phyloP scores from a whole-genome alignment of 2,329 filamentous ascomycete genomes.

The Herpotrichia juniperi region DNA sequence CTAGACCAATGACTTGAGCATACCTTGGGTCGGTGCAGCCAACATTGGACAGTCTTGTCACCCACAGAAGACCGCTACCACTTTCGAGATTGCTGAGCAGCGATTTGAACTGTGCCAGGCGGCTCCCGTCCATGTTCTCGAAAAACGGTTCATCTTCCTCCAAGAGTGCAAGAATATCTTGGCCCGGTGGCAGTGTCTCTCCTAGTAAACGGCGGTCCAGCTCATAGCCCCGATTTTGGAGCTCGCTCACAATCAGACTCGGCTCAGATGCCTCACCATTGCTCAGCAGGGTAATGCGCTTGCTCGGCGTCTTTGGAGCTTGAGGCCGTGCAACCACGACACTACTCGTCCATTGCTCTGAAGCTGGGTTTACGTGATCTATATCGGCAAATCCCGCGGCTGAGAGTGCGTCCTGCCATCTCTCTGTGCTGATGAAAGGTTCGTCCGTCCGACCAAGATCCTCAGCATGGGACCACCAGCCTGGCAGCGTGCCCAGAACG shows the following conservation, averaged over 20 bases:
- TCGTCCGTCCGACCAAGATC: background rate
- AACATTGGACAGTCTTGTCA: constrained; percentile 28
- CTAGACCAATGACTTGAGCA: constrained; percentile 31
- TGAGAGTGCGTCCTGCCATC: too few relatives aligned
- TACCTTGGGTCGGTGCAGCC: constrained; percentile 34
- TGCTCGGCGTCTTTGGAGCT: too few relatives aligned
- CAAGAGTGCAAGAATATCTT: constrained; percentile 27
- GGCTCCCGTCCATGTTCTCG: constrained; percentile 20
- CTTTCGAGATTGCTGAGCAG: background rate
- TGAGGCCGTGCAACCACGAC: too few relatives aligned
- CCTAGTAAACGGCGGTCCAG: too few relatives aligned
- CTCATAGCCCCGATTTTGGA: too few relatives aligned
- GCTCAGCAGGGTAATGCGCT: too few relatives aligned
- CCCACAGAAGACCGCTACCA: constrained; percentile 38
- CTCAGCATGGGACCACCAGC: constrained; percentile 4
- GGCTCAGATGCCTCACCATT: too few relatives aligned
- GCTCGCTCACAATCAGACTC: too few relatives aligned
- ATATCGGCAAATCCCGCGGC: too few relatives aligned
- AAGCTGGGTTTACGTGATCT: too few relatives aligned
- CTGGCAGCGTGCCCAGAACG: constrained; percentile 2
- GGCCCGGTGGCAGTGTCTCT: background rate
- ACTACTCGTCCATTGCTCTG: too few relatives aligned
- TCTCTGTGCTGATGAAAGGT: constrained; percentile 1
- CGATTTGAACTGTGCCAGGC: constrained; percentile 17
- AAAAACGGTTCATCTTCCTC: constrained; percentile 31